Evolutionary conservation across 345 rosid genomes (phyloP), one percentile per base, ranked within the genome.

Genomic region (Firmiana major): DNA sequence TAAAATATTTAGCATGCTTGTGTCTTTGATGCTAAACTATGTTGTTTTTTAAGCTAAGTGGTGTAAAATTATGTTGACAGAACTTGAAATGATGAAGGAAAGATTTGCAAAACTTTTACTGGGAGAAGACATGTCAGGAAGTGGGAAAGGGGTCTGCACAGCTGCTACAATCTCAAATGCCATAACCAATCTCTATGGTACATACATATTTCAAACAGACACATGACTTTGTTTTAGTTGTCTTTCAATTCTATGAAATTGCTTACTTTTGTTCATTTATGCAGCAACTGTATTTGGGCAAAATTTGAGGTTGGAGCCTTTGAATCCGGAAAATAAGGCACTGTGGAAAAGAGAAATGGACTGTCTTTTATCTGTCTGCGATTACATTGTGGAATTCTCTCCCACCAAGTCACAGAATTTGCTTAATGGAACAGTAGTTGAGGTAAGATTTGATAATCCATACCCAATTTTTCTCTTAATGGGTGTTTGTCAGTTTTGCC

Each of bases 121-220:
- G 2, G 99, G 99, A 22, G 97, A 94, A 84, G 99, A 95, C 83
- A 95, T 95, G 99, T 95, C 99, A 34, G 98, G 98, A 67, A 80
- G 92, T 74, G 99, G 99, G 17, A 90, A 92, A 91, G 98, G 99
- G 63, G 99, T 91, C 72, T 90, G 91, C 81, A 90, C 99, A 10
- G 96, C 99, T 2, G 85, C 89, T 16, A 87, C 99, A 26, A 93
- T 95, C 88, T 95, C 98, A 49, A 95, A 95, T 80, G 79, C 99
- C 80, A 88, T 95, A 31, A 93, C 99, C 64, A 95, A 95, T 86
- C 97, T 95, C 59, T 95, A 93, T 63, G 99, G 99, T 95, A 90
- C 45, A n/a, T 53, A 43, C 11, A n/a, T 15, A 42, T 63, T 26
- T 22, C 63, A 46, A 45, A 40, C 64, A 55, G 0, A 24, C 4